These are phyloP conservation scores for Pseudogymnoascus sp. DNA, from an alignment of 2,329 filamentous ascomycete genomes.

Conservation along the genomic window DNA sequence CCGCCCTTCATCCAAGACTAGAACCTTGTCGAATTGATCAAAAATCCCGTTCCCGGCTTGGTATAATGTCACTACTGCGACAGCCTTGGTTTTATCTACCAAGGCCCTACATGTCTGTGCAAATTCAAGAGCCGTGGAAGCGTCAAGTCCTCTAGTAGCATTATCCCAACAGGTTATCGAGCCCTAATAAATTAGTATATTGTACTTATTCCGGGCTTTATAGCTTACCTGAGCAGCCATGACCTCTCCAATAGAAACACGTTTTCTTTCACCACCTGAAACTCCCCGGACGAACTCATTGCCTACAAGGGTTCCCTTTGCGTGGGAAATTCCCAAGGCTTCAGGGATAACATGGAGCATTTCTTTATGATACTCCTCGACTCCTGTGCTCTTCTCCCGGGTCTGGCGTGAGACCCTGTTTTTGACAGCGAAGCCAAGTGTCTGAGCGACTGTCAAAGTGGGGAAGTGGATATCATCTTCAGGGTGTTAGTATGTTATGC, in stretches of 20 bases:
- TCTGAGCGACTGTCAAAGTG: conserved; percentile 43
- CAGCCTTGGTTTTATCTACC: conserved; percentile 53
- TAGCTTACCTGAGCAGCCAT: conserved; percentile 31
- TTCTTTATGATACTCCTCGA: conserved; percentile 41
- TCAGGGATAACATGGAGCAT: conserved; percentile 40
- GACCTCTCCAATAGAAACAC: conserved; percentile 51
- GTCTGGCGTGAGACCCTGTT: conserved; percentile 51
- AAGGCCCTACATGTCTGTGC: conserved; percentile 54
- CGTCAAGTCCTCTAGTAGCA: conserved; percentile 57
- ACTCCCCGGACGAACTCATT: conserved; percentile 55
- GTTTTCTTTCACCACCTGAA: conserved; percentile 53
- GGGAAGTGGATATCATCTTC: conserved; percentile 51
- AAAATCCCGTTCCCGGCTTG: conserved; percentile 66
- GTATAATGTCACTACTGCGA: conserved; percentile 58
- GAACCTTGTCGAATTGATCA: conserved; percentile 61
- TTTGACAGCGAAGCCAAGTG: conserved; percentile 47
- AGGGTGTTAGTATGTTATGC: conserved; percentile 59
- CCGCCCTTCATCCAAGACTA: conserved; percentile 59
- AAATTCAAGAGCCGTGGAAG: conserved; percentile 54
- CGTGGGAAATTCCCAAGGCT: conserved; percentile 43
- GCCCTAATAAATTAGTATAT: not conserved
- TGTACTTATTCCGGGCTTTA: conserved; percentile 23
- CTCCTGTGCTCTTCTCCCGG: conserved; percentile 35
- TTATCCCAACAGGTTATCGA: conserved; percentile 61
- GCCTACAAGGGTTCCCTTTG: conserved; percentile 46